Percentiles rank a stretch among this genome's conserved stretches.
Evolutionary conservation across 2,329 filamentous ascomycete genomes (phyloP).

Genomic region (Neospermospora avenae): DNA sequence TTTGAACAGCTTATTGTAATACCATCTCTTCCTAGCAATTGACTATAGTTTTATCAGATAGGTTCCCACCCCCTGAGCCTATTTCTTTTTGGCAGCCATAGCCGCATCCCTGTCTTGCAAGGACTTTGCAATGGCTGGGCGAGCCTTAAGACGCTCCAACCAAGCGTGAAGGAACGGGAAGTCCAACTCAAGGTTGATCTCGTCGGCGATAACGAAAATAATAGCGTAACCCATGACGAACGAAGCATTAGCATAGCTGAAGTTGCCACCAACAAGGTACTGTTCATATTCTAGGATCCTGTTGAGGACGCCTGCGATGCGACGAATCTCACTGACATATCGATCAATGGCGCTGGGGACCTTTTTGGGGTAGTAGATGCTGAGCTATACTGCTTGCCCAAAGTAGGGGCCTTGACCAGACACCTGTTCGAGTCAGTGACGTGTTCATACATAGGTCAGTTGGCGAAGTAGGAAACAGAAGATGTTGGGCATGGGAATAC

Average conservation of each 20-base stretch:
- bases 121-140: background rate
- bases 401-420: conserved; percentile 43
- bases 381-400: conserved; percentile 17
- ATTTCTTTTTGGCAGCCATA: background rate
- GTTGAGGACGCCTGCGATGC: conserved; percentile 40
- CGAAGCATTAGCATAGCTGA: conserved; percentile 37
- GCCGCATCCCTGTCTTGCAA: background rate
- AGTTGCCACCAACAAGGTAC: conserved; percentile 39
- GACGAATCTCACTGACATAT: conserved; percentile 42
- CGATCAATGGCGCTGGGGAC: conserved; percentile 40
- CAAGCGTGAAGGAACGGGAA: background rate
- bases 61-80: background rate
- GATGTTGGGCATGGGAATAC: too few species aligned
- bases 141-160: background rate
- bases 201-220: background rate
- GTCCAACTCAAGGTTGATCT: background rate
- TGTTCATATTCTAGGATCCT: conserved; percentile 29
- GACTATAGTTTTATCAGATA: background rate
- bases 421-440: conserved; percentile 21
- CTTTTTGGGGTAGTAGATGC: conserved; percentile 19
- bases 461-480: too few species aligned
- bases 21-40: background rate
- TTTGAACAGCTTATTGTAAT: background rate
- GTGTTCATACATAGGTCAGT: too few species aligned
- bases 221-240: conserved; percentile 16